Evolutionary conservation across 2,329 filamentous ascomycete genomes (phyloP).

Genomic region (Cadophora sp.): DNA sequence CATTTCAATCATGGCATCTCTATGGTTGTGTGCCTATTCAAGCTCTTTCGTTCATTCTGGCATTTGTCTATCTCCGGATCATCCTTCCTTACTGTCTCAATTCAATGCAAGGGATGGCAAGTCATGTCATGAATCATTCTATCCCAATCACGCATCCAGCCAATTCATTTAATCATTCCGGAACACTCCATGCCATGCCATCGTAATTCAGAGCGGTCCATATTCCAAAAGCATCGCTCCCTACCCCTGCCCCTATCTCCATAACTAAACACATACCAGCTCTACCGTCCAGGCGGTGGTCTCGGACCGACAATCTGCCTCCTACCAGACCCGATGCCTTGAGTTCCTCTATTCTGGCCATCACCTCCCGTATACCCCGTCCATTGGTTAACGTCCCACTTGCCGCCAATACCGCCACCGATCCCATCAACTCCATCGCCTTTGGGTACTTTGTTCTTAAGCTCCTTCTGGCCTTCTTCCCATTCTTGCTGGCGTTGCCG

Average conservation of each 20-base stretch:
- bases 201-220: neutral
- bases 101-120: neutral
- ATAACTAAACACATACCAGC: neutral
- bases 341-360: slow-evolving; percentile 69
- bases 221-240: neutral
- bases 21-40: neutral
- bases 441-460: slow-evolving; percentile 56
- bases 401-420: slow-evolving; percentile 69
- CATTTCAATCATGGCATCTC: no score
- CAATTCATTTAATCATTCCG: neutral
- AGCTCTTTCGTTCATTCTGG: slow-evolving; percentile 7
- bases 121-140: neutral
- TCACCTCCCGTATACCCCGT: slow-evolving; percentile 78
- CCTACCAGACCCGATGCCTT: slow-evolving; percentile 72
- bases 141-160: neutral
- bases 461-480: slow-evolving; percentile 75
- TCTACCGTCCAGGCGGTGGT: slow-evolving; percentile 57
- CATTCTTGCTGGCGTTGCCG: slow-evolving; percentile 66
- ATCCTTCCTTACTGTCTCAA: neutral
- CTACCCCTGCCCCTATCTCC: neutral
- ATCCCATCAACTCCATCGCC: slow-evolving; percentile 63
- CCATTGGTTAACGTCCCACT: slow-evolving; percentile 68
- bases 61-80: neutral
- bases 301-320: slow-evolving; percentile 82
- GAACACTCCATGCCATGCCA: neutral